Conservation (phyloP, 1,284 basidiomycete species). For the Apiotrichum sp. region DNA sequence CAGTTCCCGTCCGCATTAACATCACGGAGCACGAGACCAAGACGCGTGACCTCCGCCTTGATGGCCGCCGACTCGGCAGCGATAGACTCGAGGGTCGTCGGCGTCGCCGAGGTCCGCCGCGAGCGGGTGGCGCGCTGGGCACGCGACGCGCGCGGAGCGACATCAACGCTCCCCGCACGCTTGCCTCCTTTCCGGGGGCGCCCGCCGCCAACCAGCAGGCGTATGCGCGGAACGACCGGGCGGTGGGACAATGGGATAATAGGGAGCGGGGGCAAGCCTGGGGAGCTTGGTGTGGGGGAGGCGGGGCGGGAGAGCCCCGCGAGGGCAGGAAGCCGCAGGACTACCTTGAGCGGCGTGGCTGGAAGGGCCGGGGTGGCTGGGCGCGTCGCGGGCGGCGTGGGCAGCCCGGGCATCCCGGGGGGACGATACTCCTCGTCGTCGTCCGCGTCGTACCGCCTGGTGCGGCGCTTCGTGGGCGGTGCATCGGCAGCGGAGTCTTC, state of each 20-base stretch:
- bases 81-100: constrained; percentile 22
- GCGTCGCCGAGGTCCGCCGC: constrained; percentile 12
- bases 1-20: constrained; percentile 44
- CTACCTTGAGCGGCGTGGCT: neutral
- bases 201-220: constrained; percentile 1
- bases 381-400: neutral
- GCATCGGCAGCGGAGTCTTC: neutral
- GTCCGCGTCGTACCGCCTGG: neutral
- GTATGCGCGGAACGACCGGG: neutral
- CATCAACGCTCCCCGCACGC: neutral
- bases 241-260: neutral
- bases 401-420: neutral
- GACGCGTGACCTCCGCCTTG: constrained; percentile 23
- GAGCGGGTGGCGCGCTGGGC: constrained; percentile 13
- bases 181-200: neutral
- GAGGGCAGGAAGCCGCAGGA: neutral
- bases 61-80: constrained; percentile 23
- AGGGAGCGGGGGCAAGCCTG: neutral
- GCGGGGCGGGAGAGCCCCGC: neutral
- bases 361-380: too few relatives aligned
- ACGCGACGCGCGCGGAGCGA: constrained; percentile 1
- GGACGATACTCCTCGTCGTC: neutral
- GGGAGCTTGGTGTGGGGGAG: neutral
- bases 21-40: constrained; percentile 33
- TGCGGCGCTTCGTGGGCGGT: neutral